Evolutionary conservation across 768 basidiomycete species (phyloP).

Genomic region (Mycena crocata): DNA sequence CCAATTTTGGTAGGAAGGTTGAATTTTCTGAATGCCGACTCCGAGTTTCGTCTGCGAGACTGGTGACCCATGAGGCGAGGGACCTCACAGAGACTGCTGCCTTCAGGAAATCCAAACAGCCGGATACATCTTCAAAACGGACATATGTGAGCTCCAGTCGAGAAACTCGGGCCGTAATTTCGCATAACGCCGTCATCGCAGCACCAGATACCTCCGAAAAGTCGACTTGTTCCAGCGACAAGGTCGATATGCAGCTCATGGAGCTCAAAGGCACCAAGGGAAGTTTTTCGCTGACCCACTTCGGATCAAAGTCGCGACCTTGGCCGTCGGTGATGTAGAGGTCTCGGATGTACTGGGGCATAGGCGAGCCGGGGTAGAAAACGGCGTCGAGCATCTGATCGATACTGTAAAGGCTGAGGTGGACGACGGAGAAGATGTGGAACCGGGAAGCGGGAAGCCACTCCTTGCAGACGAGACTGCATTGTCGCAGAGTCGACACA

Average conservation of each 20-base stretch:
- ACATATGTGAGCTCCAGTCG: conserved; percentile 15
- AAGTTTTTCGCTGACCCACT: conserved; percentile 14
- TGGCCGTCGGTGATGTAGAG: conserved; percentile 18
- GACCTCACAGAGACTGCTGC: conserved; percentile 11
- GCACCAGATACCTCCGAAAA: conserved; percentile 8
- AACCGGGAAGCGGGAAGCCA: conserved; percentile 29
- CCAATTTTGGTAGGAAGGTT: conserved; percentile 10
- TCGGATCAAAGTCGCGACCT: conserved; percentile 14
- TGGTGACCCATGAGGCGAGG: conserved; percentile 6
- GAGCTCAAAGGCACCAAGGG: background rate
- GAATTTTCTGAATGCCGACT: background rate
- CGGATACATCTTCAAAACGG: conserved; percentile 4
- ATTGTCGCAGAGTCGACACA: conserved; percentile 14
- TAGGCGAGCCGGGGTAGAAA: conserved; percentile 13
- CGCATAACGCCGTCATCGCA: conserved; percentile 5
- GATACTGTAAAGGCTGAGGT: conserved; percentile 21
- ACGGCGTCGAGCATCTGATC: conserved; percentile 17
- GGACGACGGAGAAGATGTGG: conserved; percentile 31
- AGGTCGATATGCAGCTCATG: conserved; percentile 7
- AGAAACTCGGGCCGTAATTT: conserved; percentile 1
- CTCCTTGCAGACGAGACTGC: conserved; percentile 25
- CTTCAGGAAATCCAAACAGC: conserved; percentile 1
- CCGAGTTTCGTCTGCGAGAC: background rate
- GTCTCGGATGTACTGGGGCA: conserved; percentile 18
- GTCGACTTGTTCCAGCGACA: conserved; percentile 14